Evolutionary conservation across 768 basidiomycete genomes (phyloP).

Genomic region (Paxillus involutus): DNA sequence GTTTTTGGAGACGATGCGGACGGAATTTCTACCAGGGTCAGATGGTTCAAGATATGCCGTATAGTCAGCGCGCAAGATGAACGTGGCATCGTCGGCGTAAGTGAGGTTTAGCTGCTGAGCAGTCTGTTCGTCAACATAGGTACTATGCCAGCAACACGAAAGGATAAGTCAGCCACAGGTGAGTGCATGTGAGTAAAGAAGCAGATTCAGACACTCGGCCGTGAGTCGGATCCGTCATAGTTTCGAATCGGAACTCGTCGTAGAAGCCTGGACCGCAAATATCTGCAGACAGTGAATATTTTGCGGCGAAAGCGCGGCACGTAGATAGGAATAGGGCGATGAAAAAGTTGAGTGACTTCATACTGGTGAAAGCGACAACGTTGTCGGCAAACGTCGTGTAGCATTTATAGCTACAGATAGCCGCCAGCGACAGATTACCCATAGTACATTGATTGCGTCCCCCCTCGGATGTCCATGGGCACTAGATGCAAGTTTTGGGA

Average conservation of each 20-base stretch:
- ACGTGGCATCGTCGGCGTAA: slow-evolving; percentile 23
- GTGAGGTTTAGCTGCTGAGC: slow-evolving; percentile 32
- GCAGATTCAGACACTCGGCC: slow-evolving; percentile 56
- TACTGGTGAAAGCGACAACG: slow-evolving; percentile 6
- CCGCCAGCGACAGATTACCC: no score
- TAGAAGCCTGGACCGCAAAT: slow-evolving; percentile 50
- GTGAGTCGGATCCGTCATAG: slow-evolving; percentile 60
- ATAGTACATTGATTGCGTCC: no score
- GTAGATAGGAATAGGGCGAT: not conserved
- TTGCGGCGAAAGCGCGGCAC: not conserved
- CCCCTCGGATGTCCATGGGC: no score
- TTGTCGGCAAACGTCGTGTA: not conserved
- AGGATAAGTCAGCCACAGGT: not conserved
- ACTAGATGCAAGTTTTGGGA: no score
- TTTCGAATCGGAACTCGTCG: slow-evolving; percentile 45
- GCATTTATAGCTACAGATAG: not conserved
- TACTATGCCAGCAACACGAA: slow-evolving; percentile 8
- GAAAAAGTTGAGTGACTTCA: slow-evolving; percentile 2
- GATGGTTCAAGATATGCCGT: slow-evolving; percentile 17
- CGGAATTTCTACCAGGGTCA: slow-evolving; percentile 28
- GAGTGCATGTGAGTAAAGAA: not conserved
- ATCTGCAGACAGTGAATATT: slow-evolving; percentile 34
- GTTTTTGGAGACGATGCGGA: slow-evolving; percentile 27
- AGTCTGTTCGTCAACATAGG: slow-evolving; percentile 24
- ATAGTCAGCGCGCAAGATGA: slow-evolving; percentile 32